These are phyloP conservation scores for Fraxinus excelsior DNA, from an alignment of 257 asterid species.

Conservation along the genomic window DNA sequence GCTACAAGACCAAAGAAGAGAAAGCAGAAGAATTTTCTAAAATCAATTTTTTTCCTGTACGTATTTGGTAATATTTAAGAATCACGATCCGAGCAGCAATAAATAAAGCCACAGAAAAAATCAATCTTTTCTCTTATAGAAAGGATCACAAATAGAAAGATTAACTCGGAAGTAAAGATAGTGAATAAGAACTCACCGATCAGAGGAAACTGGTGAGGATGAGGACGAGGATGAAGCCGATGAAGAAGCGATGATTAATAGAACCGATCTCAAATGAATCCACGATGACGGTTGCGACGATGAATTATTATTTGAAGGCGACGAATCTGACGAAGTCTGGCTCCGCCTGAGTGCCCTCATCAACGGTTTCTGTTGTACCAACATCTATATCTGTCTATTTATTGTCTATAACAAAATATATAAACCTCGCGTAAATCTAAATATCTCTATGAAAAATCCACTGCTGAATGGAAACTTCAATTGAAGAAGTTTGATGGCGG, in stretches of 20 bases:
- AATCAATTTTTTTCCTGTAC: neutral
- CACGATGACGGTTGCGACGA: constrained; percentile 58
- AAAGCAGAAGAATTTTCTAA: too few relatives aligned
- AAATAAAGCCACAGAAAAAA: constrained; percentile 13
- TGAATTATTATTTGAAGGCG: constrained; percentile 31
- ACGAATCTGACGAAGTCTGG: constrained; percentile 54
- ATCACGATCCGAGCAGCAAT: constrained; percentile 20
- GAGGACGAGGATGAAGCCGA: constrained; percentile 17
- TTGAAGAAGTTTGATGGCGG: constrained; percentile 2
- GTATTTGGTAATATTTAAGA: constrained; percentile 8
- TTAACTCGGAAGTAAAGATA: constrained; percentile 25
- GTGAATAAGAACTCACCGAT: constrained; percentile 57
- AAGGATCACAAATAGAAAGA: constrained; percentile 19
- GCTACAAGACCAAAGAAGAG: neutral
- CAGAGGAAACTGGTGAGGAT: constrained; percentile 60
- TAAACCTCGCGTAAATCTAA: constrained; percentile 7
- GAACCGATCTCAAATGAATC: constrained; percentile 75
- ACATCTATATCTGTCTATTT: constrained; percentile 41
- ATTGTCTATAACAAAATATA: constrained; percentile 17
- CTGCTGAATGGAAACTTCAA: constrained; percentile 16
- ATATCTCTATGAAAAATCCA: neutral
- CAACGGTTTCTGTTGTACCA: constrained; percentile 67
- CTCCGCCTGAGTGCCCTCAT: constrained; percentile 75
- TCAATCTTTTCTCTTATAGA: constrained; percentile 8
- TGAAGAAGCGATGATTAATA: constrained; percentile 63